These are phyloP conservation scores for Phytophthora macrochlamydospora DNA, from an alignment of 352 stramenopile species.

Conservation along the genomic window DNA sequence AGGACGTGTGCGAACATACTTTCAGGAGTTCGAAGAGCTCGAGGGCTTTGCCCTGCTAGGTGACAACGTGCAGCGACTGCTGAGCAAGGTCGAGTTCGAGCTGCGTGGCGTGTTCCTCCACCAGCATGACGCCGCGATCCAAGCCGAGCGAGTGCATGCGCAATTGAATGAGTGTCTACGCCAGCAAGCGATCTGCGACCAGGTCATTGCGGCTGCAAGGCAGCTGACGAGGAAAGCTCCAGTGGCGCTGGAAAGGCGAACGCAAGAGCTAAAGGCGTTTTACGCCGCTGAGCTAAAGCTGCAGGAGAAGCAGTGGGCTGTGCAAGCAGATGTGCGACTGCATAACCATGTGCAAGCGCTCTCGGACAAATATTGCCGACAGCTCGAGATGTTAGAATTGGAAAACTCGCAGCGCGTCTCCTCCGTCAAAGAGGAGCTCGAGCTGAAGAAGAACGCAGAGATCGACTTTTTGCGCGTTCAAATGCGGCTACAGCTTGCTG, in stretches of 20 bases:
- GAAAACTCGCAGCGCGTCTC: conserved; percentile 34
- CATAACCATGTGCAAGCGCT: conserved; percentile 31
- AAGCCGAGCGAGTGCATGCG: conserved; percentile 26
- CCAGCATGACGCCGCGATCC: conserved; percentile 32
- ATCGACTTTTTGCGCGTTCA: conserved; percentile 46
- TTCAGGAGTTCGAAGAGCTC: conserved; percentile 45
- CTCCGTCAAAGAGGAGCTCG: conserved; percentile 29
- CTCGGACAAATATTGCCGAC: conserved; percentile 18
- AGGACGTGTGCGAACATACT: conserved; percentile 37
- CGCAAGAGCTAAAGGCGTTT: conserved; percentile 36
- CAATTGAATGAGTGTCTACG: conserved; percentile 10
- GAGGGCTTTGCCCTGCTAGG: conserved; percentile 44
- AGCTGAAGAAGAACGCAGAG: conserved; percentile 38
- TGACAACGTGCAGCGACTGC: conserved; percentile 38
- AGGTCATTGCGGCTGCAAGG: conserved; percentile 34
- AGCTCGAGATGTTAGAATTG: conserved; percentile 28
- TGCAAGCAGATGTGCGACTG: conserved; percentile 31
- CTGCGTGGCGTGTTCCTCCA: conserved; percentile 39
- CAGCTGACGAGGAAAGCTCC: conserved; percentile 25
- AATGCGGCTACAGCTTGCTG: conserved; percentile 39
- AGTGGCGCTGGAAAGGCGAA: conserved; percentile 22
- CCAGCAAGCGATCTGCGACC: conserved; percentile 32
- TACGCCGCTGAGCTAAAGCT: conserved; percentile 37
- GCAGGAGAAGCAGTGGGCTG: conserved; percentile 33
- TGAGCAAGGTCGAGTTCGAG: conserved; percentile 42